Evolutionary conservation across 495 filamentous ascomycete genomes (phyloP).

Genomic region (Podospora pseudopauciseta): DNA sequence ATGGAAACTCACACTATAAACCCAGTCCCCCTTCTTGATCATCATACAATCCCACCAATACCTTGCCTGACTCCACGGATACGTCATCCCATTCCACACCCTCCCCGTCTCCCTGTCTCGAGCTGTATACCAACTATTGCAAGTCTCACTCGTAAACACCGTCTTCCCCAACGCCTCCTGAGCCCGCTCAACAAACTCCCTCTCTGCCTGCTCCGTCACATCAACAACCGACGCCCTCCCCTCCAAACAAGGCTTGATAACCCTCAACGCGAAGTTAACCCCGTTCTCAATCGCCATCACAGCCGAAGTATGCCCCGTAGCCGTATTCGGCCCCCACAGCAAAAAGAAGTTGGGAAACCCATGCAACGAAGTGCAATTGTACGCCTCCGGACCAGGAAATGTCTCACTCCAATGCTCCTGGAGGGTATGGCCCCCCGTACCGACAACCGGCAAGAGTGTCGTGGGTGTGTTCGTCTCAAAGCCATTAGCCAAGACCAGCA

Average conservation of each 20-base stretch:
- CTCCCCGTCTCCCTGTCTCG: constrained; percentile 8
- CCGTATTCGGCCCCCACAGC: constrained; percentile 41
- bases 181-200: constrained; percentile 22
- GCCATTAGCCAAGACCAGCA: constrained; percentile 44
- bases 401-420: constrained; percentile 38
- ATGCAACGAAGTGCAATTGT: constrained; percentile 33
- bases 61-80: constrained; percentile 19
- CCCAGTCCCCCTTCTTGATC: constrained; percentile 14
- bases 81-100: constrained; percentile 20
- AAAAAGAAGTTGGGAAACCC: constrained; percentile 47
- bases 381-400: constrained; percentile 38
- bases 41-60: constrained; percentile 20
- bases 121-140: constrained; percentile 43
- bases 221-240: constrained; percentile 30
- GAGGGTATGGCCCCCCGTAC: constrained; percentile 19
- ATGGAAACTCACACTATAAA: constrained; percentile 10
- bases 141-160: constrained; percentile 29
- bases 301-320: constrained; percentile 43
- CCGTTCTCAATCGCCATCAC: constrained; percentile 38
- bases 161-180: constrained; percentile 28
- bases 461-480: constrained; percentile 36
- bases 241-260: constrained; percentile 37
- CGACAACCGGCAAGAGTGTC: constrained; percentile 34
- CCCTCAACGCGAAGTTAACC: constrained; percentile 34
- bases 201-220: constrained; percentile 36